Base-by-base conservation (phyloP, 2,329 filamentous ascomycete species). In the Fusarium protoensiforme region DNA sequence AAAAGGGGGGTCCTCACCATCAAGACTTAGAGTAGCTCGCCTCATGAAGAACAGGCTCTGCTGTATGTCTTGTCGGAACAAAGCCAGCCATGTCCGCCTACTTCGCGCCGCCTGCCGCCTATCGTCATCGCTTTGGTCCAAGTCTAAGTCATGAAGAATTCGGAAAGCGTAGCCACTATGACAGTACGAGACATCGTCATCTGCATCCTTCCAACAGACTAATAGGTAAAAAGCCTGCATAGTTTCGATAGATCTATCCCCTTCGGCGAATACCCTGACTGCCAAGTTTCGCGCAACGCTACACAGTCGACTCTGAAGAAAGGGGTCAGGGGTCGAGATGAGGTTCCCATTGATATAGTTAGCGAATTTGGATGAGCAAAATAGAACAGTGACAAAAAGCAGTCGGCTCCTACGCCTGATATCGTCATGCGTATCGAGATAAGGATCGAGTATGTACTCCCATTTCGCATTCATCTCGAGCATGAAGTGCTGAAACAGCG, bases 211-310 rank as follows among this genome's bases (percentile, higher is more conserved):
- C 64, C 69, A 72, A 35, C 69, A 74, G 5, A 69, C 69, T 5
- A 74, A 36, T 5, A 74, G 31, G 35, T 72, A 74, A 10, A 74
- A 59, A 4, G 71, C 71, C 20, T 72, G 71, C 61, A 72, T 74
- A 3, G 65, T 63, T 18, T 72, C 71, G 8, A 74, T 65, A 4
- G 69, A 72, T 24, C 71, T 64, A 35, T 72, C 67, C 6, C 69
- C 69, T 18, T 68, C 53, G 5, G 71, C 66, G 20, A 72, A 61
- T 2, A 61, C 33, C 24, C 48, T 63, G 5, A 74, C 56, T 11
- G 69, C 69, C 24, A 74, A 20, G 36, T 66, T 65, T 14, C 69
- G 64, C 3, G 69, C 69, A 8, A 72, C 11, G 33, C 67, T 72
- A 16, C 70, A 72, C 2, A 72, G 59, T 14, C 70, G 64, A 33